phyloP scores from a whole-genome alignment of 2,329 filamentous ascomycete species.

The Colletotrichum agaves region DNA sequence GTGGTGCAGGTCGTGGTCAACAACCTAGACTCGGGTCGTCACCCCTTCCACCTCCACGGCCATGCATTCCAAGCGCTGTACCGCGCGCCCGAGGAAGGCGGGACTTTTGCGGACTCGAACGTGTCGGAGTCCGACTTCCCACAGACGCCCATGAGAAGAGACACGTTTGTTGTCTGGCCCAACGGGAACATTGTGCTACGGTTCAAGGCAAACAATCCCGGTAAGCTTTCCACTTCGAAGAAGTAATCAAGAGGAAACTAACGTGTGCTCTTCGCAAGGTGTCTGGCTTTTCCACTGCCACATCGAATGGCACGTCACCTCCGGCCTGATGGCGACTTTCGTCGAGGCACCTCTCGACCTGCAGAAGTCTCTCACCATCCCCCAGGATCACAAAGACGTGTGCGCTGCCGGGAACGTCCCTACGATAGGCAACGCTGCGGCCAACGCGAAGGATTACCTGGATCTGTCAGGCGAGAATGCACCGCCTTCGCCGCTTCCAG shows the following conservation, averaged over 20 bases:
- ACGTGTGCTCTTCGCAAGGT: slow-evolving; percentile 46
- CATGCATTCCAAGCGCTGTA: slow-evolving; percentile 77
- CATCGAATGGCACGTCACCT: slow-evolving; percentile 79
- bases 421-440: slow-evolving; percentile 77
- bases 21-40: slow-evolving; percentile 76
- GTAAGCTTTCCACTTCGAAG: slow-evolving; percentile 44
- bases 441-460: slow-evolving; percentile 71
- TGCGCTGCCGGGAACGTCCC: slow-evolving; percentile 65
- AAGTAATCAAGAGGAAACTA: neutral
- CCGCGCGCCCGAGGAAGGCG: slow-evolving; percentile 67
- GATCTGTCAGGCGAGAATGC: slow-evolving; percentile 71
- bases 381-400: slow-evolving; percentile 64
- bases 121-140: slow-evolving; percentile 60
- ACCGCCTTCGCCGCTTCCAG: slow-evolving; percentile 66
- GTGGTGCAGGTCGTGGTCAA: slow-evolving; percentile 83
- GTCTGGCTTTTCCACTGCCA: slow-evolving; percentile 84
- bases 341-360: slow-evolving; percentile 71
- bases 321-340: slow-evolving; percentile 73
- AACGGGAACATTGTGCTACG: slow-evolving; percentile 75
- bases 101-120: slow-evolving; percentile 62
- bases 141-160: slow-evolving; percentile 70
- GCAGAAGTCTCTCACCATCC: slow-evolving; percentile 70
- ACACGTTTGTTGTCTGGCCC: slow-evolving; percentile 73
- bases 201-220: slow-evolving; percentile 75
- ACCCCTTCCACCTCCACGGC: slow-evolving; percentile 84